These are phyloP conservation scores for Rutstroemia sp. DNA, from an alignment of 2,329 filamentous ascomycete species.

Conservation along the genomic window DNA sequence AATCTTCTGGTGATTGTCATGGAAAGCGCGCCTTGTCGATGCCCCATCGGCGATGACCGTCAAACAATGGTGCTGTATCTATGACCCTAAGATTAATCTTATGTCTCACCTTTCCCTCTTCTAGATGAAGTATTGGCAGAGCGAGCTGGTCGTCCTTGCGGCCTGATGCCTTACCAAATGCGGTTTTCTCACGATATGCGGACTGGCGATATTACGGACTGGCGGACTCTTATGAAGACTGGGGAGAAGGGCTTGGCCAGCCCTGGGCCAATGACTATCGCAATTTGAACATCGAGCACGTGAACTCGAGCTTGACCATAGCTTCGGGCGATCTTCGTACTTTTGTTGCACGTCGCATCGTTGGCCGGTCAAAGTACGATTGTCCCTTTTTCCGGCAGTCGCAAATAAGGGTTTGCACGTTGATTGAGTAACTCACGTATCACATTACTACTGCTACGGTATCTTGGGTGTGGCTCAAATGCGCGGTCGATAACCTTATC, in stretches of 20 bases:
- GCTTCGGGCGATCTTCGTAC: not conserved
- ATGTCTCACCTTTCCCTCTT: not conserved
- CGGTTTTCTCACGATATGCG: not conserved
- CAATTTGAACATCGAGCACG: not conserved
- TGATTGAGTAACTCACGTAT: not conserved
- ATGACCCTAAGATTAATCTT: not conserved
- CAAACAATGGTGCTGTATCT: not conserved
- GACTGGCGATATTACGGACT: not conserved
- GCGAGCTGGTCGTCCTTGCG: not conserved
- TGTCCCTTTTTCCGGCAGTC: not conserved
- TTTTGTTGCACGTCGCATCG: slow-evolving; percentile 6
- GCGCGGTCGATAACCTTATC: not conserved
- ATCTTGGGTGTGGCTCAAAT: not conserved
- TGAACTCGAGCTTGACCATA: not conserved
- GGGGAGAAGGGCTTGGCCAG: not conserved
- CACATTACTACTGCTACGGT: not conserved
- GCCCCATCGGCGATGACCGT: slow-evolving; percentile 3
- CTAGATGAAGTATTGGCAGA: not conserved
- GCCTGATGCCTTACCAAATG: too few relatives aligned
- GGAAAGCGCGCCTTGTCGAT: not conserved
- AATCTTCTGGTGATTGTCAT: not conserved
- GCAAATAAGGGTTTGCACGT: not conserved
- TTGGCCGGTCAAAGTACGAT: not conserved
- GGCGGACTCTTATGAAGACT: too few relatives aligned
- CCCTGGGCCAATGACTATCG: not conserved